Evolutionary conservation across 2,329 filamentous ascomycete species (phyloP), one percentile per base, ranked within the genome.

Genomic region (Ustulina deusta): DNA sequence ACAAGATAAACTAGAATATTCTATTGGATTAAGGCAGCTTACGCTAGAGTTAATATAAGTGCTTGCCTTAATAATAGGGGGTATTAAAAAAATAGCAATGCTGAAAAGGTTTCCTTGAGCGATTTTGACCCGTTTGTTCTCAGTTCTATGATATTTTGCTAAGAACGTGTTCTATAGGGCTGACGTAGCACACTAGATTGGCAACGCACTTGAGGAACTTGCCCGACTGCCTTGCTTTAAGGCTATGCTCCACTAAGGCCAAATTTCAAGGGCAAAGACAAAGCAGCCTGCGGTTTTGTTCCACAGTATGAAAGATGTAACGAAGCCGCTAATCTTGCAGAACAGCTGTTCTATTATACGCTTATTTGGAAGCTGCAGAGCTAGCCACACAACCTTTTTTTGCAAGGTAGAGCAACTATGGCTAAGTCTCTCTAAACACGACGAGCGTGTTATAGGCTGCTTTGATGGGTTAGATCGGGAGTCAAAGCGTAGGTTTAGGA

Each of bases 201-300:
- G 46, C 46, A 25, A n/a, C n/a, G n/a, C n/a, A n/a, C n/a, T n/a
- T n/a, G n/a, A n/a, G n/a, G n/a, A n/a, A n/a, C n/a, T n/a, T n/a
- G n/a, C n/a, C n/a, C n/a, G n/a, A n/a, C n/a, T n/a, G n/a, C n/a
- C n/a, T n/a, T n/a, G n/a, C n/a, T n/a, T n/a, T n/a, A n/a, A n/a
- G n/a, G n/a, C n/a, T n/a, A 34, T 54, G 49, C 49, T 54, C 27
- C 29, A 54, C 29, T 54, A 22, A 36, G 49, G 49, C 49, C 49
- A 54, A 36, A 54, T 54, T 54, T 36, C 49, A 54, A 25, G 4
- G 17, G 49, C 29, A 36, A 54, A 36, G 29, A 36, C 27, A 54
- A 54, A 36, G 27, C 49, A 54, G 29, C 49, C 49, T 54, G 15
- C 29, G 7, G 49, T 54, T 27, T 34, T 27, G 20, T 54, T 34